Conservation (phyloP, 2,329 filamentous ascomycete species). For the Rasamsonia emersonii region DNA sequence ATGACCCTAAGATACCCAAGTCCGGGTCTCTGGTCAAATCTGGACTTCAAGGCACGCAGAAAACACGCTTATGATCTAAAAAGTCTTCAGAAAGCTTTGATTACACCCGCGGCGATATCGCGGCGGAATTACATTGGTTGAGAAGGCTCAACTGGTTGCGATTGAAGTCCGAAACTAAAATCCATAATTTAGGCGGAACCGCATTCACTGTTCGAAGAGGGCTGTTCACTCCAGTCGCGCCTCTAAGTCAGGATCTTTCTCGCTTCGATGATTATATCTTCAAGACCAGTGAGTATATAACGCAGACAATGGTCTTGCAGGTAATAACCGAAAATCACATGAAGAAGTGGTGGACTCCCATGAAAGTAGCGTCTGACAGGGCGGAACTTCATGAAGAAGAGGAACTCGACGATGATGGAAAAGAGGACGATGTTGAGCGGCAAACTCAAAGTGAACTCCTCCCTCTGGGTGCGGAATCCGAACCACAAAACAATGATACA, state of each 20-base stretch:
- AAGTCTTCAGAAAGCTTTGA: not conserved
- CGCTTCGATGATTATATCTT: constrained; percentile 14
- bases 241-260: constrained; percentile 15
- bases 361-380: too few species aligned
- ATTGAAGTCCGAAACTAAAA: constrained; percentile 14
- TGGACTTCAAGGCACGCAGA: not conserved
- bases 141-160: constrained; percentile 17
- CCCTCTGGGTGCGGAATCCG: too few species aligned
- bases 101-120: constrained; percentile 5
- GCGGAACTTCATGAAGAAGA: too few species aligned
- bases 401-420: too few species aligned
- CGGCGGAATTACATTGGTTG: constrained; percentile 4
- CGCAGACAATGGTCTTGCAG: too few species aligned
- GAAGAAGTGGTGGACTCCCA: too few species aligned
- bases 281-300: constrained; percentile 2
- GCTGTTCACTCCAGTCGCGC: constrained; percentile 12
- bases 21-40: not conserved
- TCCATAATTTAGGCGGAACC: constrained; percentile 10
- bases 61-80: not conserved
- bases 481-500: too few species aligned
- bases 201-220: constrained; percentile 10
- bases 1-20: not conserved
- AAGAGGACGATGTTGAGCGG: too few species aligned
- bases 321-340: too few species aligned
- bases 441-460: too few species aligned